Base-by-base conservation (phyloP, 2,329 filamentous ascomycete species). In the Fusarium palustre region DNA sequence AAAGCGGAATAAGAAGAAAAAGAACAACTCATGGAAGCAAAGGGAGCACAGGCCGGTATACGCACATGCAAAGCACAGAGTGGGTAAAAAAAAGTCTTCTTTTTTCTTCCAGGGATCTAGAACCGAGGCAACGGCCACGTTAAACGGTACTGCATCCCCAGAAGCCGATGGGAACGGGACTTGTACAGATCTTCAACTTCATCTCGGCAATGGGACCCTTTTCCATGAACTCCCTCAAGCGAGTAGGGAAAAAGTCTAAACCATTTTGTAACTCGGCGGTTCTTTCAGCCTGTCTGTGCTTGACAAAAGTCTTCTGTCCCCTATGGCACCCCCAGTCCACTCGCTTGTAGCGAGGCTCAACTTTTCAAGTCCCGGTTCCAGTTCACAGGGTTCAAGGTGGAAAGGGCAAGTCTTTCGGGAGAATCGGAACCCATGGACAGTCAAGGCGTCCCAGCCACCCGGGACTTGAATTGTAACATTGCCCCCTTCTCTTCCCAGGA, bases 371-470 rank as follows among this genome's bases (percentile, higher is more conserved):
- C 25, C 46, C 46, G 46, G 46, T 48, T 22, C 46, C 20, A 49
- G 46, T n/a, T 25, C 46, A 49, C 15, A 50, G 31, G 48, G 18
- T 39, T 46, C 43, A 31, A 36, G 46, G 46, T 10, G 20, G 20
- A 43, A 42, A 34, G 38, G 39, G 28, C 61, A 63, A 38, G 34
- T 50, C 34, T 50, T 20, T 25, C 48, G 48, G 48, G 31, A 39
- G 33, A 39, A 30, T 34, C 48, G 34, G 33, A 39, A 15, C 6
- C 24, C 22, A 43, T 25, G 24, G 8, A 22, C 18, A 20, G 13
- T 50, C 48, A 50, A 28, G 57, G 59, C 53, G 70, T 68, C 68
- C 68, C 70, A 66, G 57, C 60, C 58, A 64, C 41, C 63, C 22
- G 71, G 71, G 59, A 70, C 57, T 50, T 41, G 25, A 50, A 34